Evolutionary conservation across 257 asterid species (phyloP).

Genomic region (Lantana camara): DNA sequence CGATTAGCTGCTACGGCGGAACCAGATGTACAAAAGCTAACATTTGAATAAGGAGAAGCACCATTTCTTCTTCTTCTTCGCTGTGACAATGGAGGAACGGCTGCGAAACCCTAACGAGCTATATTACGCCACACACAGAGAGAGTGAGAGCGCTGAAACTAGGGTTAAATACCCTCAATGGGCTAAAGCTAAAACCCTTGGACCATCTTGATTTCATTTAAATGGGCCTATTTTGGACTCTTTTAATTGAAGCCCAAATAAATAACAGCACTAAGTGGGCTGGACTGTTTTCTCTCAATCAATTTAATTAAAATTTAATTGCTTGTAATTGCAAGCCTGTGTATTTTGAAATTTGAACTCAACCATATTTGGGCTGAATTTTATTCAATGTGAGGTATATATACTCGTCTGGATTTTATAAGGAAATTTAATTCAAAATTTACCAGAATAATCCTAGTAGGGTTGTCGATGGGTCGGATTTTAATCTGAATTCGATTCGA

Average conservation of each 20-base stretch:
- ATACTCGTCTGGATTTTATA: no score
- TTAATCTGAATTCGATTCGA: no score
- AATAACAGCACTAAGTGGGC: no score
- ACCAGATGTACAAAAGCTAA: not conserved
- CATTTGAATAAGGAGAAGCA: not conserved
- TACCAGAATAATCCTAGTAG: no score
- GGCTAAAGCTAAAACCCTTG: slow-evolving; percentile 1
- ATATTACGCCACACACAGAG: not conserved
- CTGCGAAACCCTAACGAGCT: slow-evolving; percentile 11
- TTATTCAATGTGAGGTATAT: no score
- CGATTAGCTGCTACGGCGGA: not conserved
- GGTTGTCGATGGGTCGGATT: no score
- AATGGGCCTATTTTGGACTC: not conserved
- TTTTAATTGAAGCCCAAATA: not conserved
- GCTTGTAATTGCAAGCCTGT: no score
- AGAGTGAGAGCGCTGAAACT: not conserved
- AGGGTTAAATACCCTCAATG: not conserved
- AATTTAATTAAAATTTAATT: no score
- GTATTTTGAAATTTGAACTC: no score
- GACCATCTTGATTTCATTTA: not conserved
- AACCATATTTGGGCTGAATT: no score
- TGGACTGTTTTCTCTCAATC: no score
- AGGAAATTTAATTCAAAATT: no score
- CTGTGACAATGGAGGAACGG: not conserved
- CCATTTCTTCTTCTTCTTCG: slow-evolving; percentile 15